Evolutionary conservation across 257 asterid genomes (phyloP).

Genomic region (Ligustrum vulgare): DNA sequence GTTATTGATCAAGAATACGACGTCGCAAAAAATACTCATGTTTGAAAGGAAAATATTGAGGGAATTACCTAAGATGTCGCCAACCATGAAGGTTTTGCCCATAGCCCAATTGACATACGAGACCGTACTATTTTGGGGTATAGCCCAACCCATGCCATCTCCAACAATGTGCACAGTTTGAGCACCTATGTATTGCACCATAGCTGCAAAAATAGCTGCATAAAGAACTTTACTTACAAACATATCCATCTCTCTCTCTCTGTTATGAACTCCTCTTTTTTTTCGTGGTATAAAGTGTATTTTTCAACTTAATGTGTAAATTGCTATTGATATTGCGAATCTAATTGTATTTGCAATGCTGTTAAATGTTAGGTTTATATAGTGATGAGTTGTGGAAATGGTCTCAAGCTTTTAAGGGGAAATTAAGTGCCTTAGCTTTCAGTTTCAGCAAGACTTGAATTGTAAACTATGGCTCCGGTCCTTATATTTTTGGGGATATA

Average conservation of each 20-base stretch:
- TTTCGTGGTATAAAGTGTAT: not conserved
- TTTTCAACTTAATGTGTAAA: no score
- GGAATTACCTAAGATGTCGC: constrained; percentile 37
- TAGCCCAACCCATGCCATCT: constrained; percentile 37
- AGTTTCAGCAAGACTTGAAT: not conserved
- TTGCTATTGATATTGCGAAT: not conserved
- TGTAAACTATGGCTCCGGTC: not conserved
- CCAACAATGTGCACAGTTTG: constrained; percentile 39
- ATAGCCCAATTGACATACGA: constrained; percentile 42
- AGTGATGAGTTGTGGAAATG: not conserved
- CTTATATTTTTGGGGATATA: not conserved
- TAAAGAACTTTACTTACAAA: constrained; percentile 4
- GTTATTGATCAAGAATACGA: no score
- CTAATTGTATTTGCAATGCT: no score
- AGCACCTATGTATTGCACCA: constrained; percentile 26
- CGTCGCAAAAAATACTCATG: no score
- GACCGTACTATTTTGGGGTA: constrained; percentile 27
- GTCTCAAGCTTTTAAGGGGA: not conserved
- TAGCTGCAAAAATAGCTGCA: constrained; percentile 19
- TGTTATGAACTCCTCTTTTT: no score
- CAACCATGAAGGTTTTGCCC: constrained; percentile 33
- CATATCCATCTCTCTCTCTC: constrained; percentile 15
- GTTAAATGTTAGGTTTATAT: not conserved
- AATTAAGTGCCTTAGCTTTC: not conserved
- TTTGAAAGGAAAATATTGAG: not conserved